Conservation (phyloP, 1,284 basidiomycete genomes). For the Leucoagaricus sp. region DNA sequence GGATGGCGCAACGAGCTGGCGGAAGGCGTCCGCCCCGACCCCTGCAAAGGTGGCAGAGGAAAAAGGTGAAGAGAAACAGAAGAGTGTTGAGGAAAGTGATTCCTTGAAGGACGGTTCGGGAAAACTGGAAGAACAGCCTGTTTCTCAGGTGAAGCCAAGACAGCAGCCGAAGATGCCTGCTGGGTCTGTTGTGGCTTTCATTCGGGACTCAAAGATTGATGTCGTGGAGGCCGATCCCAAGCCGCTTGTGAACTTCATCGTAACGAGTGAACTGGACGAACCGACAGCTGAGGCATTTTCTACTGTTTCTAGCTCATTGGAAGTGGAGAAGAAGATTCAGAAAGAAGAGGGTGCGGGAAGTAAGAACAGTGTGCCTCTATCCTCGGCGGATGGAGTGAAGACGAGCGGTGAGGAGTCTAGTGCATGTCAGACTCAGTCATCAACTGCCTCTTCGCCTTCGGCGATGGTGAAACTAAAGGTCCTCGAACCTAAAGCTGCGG, state of each 20-base stretch:
- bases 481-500: conserved; percentile 45
- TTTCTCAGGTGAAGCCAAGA: conserved; percentile 17
- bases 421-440: too few species aligned
- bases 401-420: not conserved
- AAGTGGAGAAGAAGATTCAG: not conserved
- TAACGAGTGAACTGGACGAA: conserved; percentile 73
- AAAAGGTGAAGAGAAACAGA: not conserved
- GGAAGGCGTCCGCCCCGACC: conserved; percentile 38
- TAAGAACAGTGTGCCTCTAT: not conserved
- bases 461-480: not conserved
- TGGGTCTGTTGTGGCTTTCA: conserved; percentile 73
- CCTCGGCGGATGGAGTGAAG: not conserved
- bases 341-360: not conserved
- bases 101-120: not conserved
- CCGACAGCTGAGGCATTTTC: conserved; percentile 15
- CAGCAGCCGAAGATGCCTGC: conserved; percentile 58
- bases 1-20: conserved; percentile 61
- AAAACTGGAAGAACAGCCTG: conserved; percentile 1
- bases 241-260: conserved; percentile 65
- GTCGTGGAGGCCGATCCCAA: conserved; percentile 43
- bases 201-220: conserved; percentile 58
- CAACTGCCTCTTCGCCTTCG: not conserved
- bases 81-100: not conserved
- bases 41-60: not conserved
- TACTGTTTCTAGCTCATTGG: not conserved